Evolutionary conservation across 345 rosid genomes (phyloP), one percentile per base, ranked within the genome.

Genomic region (Moricandia arvensis): DNA sequence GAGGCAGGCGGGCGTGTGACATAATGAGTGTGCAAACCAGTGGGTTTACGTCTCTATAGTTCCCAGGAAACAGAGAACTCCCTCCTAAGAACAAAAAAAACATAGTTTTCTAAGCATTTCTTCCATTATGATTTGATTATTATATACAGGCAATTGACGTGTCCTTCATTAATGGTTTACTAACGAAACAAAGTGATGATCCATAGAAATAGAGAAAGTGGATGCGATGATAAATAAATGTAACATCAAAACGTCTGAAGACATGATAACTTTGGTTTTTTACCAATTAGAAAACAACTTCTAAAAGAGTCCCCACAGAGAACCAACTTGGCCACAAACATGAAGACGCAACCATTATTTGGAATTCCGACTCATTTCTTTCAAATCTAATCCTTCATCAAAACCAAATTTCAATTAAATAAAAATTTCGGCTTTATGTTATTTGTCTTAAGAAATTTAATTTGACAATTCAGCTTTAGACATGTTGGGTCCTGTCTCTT

Each of bases 351-450:
- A 63, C 73, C 58, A 78, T 72, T 58, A 72, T 66, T 69, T 78
- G 77, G 69, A 78, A 66, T 72, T 66, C 76, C 69, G n/a, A n/a
- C n/a, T 78, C 69, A 66, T 72, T 66, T 68, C 69, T 72, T 71
- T 66, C 77, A 78, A 55, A 72, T 59, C 62, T 77, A 77, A 64
- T 65, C 76, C 18, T 62, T 53, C 21, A 71, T 43, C 61, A 43
- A 62, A 43, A 55, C 53, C 62, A 77, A n/a, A 43, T 58, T 43
- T 55, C 17, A 7, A 30, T 30, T 0, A 24, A n/a, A 27, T 29
- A 55, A 64, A n/a, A 55, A 31, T 31, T 49, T 73, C 77, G 8
- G 58, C 41, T 15, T 62, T 59, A 72, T 65, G 63, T 60, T 59
- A 35, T 72, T 51, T 72, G 63, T 67, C 64, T 72, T 8, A 49